Evolutionary conservation across 352 stramenopile genomes (phyloP), one percentile per base, ranked within the genome.

Genomic region (Phytophthora ohioensis): DNA sequence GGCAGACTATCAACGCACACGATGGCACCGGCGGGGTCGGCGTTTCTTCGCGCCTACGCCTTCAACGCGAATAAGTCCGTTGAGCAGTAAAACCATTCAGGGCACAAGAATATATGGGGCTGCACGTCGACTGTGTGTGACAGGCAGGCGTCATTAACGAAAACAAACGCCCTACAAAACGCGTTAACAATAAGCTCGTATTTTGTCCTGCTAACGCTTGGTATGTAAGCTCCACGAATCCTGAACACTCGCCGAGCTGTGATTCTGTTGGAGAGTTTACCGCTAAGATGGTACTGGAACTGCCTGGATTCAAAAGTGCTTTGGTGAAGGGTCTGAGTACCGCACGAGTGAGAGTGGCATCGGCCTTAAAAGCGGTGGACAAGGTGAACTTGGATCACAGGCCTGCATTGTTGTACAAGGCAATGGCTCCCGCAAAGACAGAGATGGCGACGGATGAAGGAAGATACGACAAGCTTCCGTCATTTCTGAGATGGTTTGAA

Each of bases 1-100:
- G 47, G 58, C 21, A 38, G 5, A 35, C 27, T 11, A 53, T 53
- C 30, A 36, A 52, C 0, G 6, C 30, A 27, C 47, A 52, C 30
- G 46, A 66, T 15, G 57, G 57, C 34, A 32, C 27, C 38, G 4
- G 9, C 8, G 7, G 31, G 47, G 9, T 54, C 59, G 5, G 15
- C 9, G 8, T 59, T 67, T 11, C 32, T 60, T 6, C 36, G 48
- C 11, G 30, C 34, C 4, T 64, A 55, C 32, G 57, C 57, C 5
- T 56, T 64, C n/a, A 64, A 56, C 17, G 43, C 54, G 38, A 67
- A 67, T 38, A 67, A 60, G 38, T 60, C 59, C 3, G 60, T 59
- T n/a, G 11, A 54, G 10, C 47, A 67, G 31, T 38, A 13, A 11
- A 41, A 3, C 0, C 38, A 30, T 45, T 67, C 47, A 3, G 59